Evolutionary conservation across 225 moss, liverwort and hornwort species (phyloP).

Genomic region (Physcomitrellopsis africana): DNA sequence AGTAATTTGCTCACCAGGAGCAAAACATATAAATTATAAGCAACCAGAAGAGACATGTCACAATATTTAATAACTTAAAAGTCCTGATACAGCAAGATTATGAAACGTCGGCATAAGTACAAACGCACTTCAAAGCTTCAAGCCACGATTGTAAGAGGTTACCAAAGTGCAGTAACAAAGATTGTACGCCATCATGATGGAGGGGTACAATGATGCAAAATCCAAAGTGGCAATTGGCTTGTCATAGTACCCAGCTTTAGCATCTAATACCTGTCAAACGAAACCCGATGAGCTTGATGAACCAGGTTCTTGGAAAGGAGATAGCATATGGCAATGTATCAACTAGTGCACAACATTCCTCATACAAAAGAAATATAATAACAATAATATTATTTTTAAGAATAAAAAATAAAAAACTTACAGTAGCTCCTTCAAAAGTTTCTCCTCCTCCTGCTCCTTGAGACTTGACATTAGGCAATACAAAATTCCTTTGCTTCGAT

Average conservation of each 20-base stretch:
- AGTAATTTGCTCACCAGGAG: constrained; percentile 10
- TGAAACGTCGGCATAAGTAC: constrained; percentile 1
- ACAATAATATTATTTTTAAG: too few relatives aligned
- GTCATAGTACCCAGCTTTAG: constrained; percentile 93
- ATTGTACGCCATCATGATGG: constrained; percentile 99
- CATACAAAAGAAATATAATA: not conserved
- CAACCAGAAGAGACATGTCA: constrained; percentile 20
- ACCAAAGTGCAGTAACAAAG: constrained; percentile 98
- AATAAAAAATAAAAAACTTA: constrained; percentile 40
- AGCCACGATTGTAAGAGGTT: constrained; percentile 27
- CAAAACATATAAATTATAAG: constrained; percentile 10
- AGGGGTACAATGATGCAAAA: constrained; percentile 98
- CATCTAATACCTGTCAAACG: constrained; percentile 78
- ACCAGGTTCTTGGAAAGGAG: constrained; percentile 16
- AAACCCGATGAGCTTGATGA: constrained; percentile 13
- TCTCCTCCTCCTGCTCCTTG: constrained; percentile 85
- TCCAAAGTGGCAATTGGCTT: constrained; percentile 99
- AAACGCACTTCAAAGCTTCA: constrained; percentile 24
- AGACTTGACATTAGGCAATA: constrained; percentile 82
- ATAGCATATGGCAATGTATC: constrained; percentile 4
- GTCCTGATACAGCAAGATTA: not conserved
- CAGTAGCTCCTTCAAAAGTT: constrained; percentile 96
- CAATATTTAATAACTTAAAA: constrained; percentile 19
- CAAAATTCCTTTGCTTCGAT: constrained; percentile 72
- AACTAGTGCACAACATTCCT: not conserved